Percentiles rank a stretch among this genome's conserved stretches.
These are phyloP conservation scores for Viridothelium virens DNA, from an alignment of 495 filamentous ascomycete genomes.

Conservation along the genomic window DNA sequence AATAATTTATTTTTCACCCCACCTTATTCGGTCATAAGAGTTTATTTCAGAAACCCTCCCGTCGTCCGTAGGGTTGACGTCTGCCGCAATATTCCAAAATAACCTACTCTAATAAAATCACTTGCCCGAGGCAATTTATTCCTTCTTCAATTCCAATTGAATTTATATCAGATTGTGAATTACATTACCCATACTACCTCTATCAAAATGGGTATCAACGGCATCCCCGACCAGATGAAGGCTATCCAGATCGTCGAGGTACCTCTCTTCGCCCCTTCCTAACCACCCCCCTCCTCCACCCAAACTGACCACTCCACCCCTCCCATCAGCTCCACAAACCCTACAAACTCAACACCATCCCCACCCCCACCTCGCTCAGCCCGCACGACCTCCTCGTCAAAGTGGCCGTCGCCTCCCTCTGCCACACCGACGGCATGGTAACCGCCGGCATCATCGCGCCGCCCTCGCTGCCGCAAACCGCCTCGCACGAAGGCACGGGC, in stretches of 20 bases:
- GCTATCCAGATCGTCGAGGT: slow-evolving; percentile 26
- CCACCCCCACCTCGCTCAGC: slow-evolving; percentile 40
- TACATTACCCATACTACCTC: neutral
- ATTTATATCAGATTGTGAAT: too few relatives aligned
- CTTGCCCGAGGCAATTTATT: too few relatives aligned
- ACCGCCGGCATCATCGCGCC: slow-evolving; percentile 36
- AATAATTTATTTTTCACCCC: neutral
- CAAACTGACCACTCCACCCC: neutral
- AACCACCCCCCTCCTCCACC: neutral
- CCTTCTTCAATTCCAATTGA: neutral
- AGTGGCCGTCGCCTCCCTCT: slow-evolving; percentile 51
- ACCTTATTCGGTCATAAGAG: neutral
- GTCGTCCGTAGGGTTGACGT: neutral
- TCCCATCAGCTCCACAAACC: slow-evolving; percentile 40
- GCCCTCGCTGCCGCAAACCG: slow-evolving; percentile 43
- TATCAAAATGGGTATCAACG: slow-evolving; percentile 14
- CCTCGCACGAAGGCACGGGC: slow-evolving; percentile 53
- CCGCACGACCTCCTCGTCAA: slow-evolving; percentile 50
- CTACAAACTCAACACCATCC: slow-evolving; percentile 43
- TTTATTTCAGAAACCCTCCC: neutral
- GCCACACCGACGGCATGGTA: slow-evolving; percentile 54
- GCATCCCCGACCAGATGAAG: slow-evolving; percentile 26
- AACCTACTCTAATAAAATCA: too few relatives aligned
- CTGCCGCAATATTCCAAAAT: neutral
- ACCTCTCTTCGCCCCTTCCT: neutral